These are phyloP conservation scores for Silene uniflora DNA, from an alignment of 148 eudicot genomes.

Conservation along the genomic window DNA sequence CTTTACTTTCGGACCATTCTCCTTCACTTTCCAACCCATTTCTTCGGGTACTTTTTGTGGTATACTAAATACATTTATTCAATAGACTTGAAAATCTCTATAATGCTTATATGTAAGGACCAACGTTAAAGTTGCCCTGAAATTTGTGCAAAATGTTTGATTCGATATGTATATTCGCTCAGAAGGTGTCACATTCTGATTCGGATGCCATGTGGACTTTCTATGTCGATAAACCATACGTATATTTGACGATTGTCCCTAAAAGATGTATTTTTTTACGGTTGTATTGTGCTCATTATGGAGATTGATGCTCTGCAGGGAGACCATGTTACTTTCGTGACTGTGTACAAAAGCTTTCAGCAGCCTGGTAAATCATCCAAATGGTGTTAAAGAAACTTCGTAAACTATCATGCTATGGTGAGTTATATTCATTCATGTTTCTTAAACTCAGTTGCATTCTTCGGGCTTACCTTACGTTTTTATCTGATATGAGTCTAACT, in stretches of 20 bases:
- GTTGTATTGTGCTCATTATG: constrained; percentile 5
- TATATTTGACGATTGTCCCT: too few relatives aligned
- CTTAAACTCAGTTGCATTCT: not conserved
- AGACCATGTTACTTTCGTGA: constrained; percentile 91
- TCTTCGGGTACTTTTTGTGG: too few relatives aligned
- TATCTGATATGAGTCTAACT: not conserved
- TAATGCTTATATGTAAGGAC: too few relatives aligned
- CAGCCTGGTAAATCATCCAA: constrained; percentile 82
- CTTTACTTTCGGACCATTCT: too few relatives aligned
- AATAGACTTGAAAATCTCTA: too few relatives aligned
- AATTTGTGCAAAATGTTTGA: not conserved
- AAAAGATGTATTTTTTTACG: not conserved
- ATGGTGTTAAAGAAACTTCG: constrained; percentile 89
- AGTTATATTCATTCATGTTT: constrained; percentile 19
- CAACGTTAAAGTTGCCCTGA: not conserved
- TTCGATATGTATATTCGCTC: not conserved
- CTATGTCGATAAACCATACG: too few relatives aligned
- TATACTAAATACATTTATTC: too few relatives aligned
- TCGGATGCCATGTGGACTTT: not conserved
- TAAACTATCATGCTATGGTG: constrained; percentile 98
- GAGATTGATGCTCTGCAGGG: constrained; percentile 54
- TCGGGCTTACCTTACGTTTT: not conserved
- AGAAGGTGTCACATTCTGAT: not conserved
- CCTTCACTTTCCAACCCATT: too few relatives aligned
- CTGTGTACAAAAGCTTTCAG: constrained; percentile 85